A percentile compares a stretch with the other conserved stretches of the same genome.
Conservation (phyloP, 495 filamentous ascomycete genomes). For the Hypoxylon fuscum region DNA sequence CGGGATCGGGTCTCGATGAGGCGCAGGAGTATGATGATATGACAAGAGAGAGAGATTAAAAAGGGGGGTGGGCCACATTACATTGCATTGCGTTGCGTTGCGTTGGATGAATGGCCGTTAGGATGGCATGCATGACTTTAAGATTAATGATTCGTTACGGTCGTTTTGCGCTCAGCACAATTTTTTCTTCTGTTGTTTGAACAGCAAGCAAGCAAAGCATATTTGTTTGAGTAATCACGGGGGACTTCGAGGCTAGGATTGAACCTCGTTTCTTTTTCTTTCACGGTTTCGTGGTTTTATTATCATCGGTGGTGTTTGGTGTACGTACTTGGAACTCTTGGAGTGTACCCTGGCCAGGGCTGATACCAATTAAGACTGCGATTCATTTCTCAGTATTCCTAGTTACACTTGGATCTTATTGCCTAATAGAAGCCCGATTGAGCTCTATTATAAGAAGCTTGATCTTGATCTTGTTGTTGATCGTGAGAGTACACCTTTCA, state of each 20-base stretch:
- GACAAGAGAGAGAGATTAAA: conserved; percentile 48
- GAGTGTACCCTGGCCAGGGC: conserved; percentile 20
- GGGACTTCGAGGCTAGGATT: background rate
- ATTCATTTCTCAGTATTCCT: no score
- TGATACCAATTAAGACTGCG: conserved; percentile 8
- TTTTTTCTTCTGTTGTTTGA: conserved; percentile 22
- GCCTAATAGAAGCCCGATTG: background rate
- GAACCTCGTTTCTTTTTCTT: background rate
- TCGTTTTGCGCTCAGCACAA: conserved; percentile 13
- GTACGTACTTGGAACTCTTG: conserved; percentile 46
- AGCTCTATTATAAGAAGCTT: no score
- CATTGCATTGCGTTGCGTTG: no score
- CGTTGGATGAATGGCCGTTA: no score
- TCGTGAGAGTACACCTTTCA: conserved; percentile 27
- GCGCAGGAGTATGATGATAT: conserved; percentile 67
- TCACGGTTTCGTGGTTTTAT: background rate
- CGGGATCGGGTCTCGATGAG: conserved; percentile 40
- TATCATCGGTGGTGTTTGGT: conserved; percentile 43
- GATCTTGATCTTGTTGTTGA: conserved; percentile 2
- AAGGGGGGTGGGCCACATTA: no score
- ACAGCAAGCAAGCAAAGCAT: background rate
- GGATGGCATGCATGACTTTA: no score
- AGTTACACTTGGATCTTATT: background rate
- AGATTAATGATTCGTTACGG: conserved; percentile 31
- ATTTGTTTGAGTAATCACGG: conserved; percentile 22